Base-by-base conservation (phyloP, 805 yeast genomes). In the Saturnispora gosingensis region DNA sequence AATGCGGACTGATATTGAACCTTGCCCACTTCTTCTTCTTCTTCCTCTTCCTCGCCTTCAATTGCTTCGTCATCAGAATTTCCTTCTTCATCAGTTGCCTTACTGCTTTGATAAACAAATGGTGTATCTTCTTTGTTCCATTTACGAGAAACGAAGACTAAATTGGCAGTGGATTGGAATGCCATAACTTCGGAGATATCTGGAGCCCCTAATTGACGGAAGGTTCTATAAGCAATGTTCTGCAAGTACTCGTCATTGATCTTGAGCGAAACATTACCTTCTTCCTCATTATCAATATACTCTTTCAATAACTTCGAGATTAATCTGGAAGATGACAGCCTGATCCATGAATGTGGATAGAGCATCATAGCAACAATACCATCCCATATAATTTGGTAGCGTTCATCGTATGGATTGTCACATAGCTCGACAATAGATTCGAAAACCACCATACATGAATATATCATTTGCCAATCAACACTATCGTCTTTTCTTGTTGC, bases 301-400 rank as follows among this genome's bases (percentile, higher is more conserved):
- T 62, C 58, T 8, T 75, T 60, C 51, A 86, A 69, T 47, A 85
- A 62, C 1, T 67, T 60, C 1, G 83, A 82, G 39, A 82, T 64
- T 34, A 88, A 69, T 49, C 90, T 72, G 6, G 83, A 69, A 1
- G 95, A 71, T 5, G 76, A 68, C 53, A 85, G 72, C 59, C 97
- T 78, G 6, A 90, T 85, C 98, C 98, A 90, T 1, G 93, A 75
- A 66, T 90, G 97, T 2, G 97, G 97, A 63, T 79, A 90, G 48
- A 90, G 70, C 50, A 89, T 72, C 28, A 81, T 67, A 3, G 74
- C 75, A 24, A 78, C 71, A 3, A 85, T 66, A 16, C 67, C 63
- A 3, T 64, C 58, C 89, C 91, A 85, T 8, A 76, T 59, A 45
- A 67, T 72, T 24, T 70, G 66, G 46, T 72, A 71, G 30, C 72